These are phyloP conservation scores for Pyracantha coccinea DNA, from an alignment of 331 rosid species.

Conservation along the genomic window DNA sequence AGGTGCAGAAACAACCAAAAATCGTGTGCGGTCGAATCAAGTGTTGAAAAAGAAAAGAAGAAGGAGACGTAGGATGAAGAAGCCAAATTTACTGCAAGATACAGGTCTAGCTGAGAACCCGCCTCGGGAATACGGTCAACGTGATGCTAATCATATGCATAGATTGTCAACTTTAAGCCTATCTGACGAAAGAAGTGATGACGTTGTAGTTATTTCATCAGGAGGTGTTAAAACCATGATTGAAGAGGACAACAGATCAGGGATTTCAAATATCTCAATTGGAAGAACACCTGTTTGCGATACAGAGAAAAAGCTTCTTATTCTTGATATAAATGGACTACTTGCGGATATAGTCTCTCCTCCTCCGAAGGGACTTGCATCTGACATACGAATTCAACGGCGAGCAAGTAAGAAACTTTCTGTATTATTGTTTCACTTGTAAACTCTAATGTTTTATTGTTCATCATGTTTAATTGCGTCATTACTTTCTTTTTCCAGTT, in stretches of 20 bases:
- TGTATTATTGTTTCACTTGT: slow-evolving; percentile 6
- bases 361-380: slow-evolving; percentile 38
- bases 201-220: slow-evolving; percentile 9
- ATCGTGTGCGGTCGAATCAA: slow-evolving; percentile 1
- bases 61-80: slow-evolving; percentile 11
- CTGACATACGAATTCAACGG: slow-evolving; percentile 38
- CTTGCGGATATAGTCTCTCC: slow-evolving; percentile 62
- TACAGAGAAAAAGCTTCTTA: slow-evolving; percentile 57
- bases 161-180: slow-evolving; percentile 13
- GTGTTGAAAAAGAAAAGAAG: slow-evolving; percentile 13
- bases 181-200: slow-evolving; percentile 2
- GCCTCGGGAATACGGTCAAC: slow-evolving; percentile 3
- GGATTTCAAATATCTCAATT: slow-evolving; percentile 20
- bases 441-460: background rate
- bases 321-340: slow-evolving; percentile 85
- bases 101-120: background rate
- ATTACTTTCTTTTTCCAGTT: slow-evolving; percentile 42
- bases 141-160: background rate
- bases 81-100: slow-evolving; percentile 3
- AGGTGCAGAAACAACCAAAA: slow-evolving; percentile 4
- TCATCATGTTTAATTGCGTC: background rate
- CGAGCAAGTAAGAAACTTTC: slow-evolving; percentile 41
- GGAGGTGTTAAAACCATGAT: background rate
- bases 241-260: slow-evolving; percentile 17
- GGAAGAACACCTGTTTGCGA: slow-evolving; percentile 8